A percentile compares a stretch with the other conserved stretches of the same genome.
Conservation (phyloP, 192 early-diverging fungal species). For the Coemansia sp. region DNA sequence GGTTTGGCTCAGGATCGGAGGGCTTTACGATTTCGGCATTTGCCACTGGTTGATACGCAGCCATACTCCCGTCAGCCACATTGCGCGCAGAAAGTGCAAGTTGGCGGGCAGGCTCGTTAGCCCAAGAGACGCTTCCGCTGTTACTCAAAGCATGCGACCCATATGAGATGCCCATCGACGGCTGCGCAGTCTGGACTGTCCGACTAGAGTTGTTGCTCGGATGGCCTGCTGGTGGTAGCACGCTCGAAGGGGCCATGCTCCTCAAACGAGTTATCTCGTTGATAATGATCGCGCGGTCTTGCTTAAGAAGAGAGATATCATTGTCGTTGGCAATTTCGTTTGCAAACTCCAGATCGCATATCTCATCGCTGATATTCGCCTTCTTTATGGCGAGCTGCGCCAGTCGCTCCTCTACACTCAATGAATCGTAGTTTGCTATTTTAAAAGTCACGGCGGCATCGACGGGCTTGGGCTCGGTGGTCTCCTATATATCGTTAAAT, state of each 20-base stretch:
- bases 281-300: slow-evolving; percentile 41
- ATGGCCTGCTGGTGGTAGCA: neutral
- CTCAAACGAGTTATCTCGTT: slow-evolving; percentile 33
- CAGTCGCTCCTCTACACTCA: slow-evolving; percentile 15
- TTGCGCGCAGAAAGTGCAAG: neutral
- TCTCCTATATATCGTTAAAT: neutral
- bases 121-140: neutral
- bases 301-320: slow-evolving; percentile 42
- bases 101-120: neutral
- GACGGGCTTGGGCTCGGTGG: neutral
- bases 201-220: neutral
- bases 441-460: neutral
- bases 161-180: neutral
- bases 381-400: slow-evolving; percentile 39
- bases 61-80: neutral
- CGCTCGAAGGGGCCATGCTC: neutral
- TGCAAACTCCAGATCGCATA: slow-evolving; percentile 55
- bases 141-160: neutral
- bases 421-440: neutral
- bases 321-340: slow-evolving; percentile 50
- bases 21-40: slow-evolving; percentile 31
- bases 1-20: slow-evolving; percentile 43
- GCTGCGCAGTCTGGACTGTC: neutral
- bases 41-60: neutral
- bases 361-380: slow-evolving; percentile 53